Base-by-base conservation (phyloP, 306 rosid species). In the Inga laurina region DNA sequence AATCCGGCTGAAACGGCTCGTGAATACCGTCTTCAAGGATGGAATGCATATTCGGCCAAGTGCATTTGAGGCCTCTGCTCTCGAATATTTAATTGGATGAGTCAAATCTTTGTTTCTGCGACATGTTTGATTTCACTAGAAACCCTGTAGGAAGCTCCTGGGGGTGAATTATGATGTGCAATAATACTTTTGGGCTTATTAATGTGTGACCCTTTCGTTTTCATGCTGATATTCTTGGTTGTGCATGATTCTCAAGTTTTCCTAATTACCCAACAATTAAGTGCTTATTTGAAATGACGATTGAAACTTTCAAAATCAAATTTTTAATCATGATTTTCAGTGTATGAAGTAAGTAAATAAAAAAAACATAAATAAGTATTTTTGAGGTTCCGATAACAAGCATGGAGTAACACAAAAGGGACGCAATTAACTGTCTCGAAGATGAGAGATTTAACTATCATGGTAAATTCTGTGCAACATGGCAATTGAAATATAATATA, bases 21-120 rank as follows among this genome's bases (percentile, higher is more conserved):
- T 0, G 97, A 93, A 71, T 95, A 95, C 84, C 92, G 97, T 74
- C 64, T 90, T 82, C 93, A 92, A 85, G 98, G 97, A 82, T 95
- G 98, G 97, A 88, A 88, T 68, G 98, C 95, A 35, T 95, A 64
- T 64, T 64, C 30, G 39, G 70, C 89, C 12, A 95, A 92, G 86
- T 85, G 88, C 81, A 77, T 46, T 62, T 93, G 84, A 87, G 22
- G 21, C 22, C 34, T 48, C 21, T 48, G 30, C 73, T 81, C 59
- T 39, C 54, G n/a, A 19, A 77, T 21, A 27, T 46, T 64, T 76
- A 61, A 76, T 69, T 43, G 8, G 41, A 59, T 56, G 84, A 56
- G 14, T 44, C 16, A 16, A 81, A 67, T 39, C 54, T 48, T 15
- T 56, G 66, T 59, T 81, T 64, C 16, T 78, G 14, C 61, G 67